These are phyloP conservation scores for Chlorociboria aeruginascens DNA, from an alignment of 495 filamentous ascomycete species.

Conservation along the genomic window DNA sequence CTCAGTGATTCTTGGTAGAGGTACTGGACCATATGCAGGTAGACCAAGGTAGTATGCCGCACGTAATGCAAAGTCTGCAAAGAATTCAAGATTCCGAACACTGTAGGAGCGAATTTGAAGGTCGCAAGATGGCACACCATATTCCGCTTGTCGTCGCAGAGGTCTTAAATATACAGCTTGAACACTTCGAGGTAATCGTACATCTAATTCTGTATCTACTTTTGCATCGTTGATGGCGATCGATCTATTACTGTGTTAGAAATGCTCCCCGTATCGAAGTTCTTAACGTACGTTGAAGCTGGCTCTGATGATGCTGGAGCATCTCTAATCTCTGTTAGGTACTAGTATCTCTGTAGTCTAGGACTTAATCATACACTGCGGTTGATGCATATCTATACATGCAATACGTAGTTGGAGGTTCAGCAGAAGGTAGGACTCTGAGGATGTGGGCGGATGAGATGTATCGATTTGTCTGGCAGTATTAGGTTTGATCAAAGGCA, in stretches of 20 bases:
- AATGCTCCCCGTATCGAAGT: no score
- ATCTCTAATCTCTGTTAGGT: neutral
- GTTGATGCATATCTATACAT: neutral
- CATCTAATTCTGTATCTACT: slow-evolving; percentile 11
- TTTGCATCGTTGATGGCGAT: neutral
- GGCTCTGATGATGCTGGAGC: neutral
- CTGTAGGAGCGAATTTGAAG: slow-evolving; percentile 89
- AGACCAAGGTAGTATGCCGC: slow-evolving; percentile 90
- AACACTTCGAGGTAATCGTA: slow-evolving; percentile 57
- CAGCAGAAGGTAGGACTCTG: neutral
- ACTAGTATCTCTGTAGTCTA: neutral
- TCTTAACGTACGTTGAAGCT: neutral
- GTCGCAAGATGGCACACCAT: slow-evolving; percentile 75
- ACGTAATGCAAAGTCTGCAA: slow-evolving; percentile 86
- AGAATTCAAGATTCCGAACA: slow-evolving; percentile 85
- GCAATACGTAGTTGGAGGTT: neutral
- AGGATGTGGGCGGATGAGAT: neutral
- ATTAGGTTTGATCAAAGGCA: neutral
- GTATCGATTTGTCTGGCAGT: neutral
- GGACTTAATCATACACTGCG: neutral
- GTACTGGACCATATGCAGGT: slow-evolving; percentile 74
- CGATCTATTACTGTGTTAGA: no score
- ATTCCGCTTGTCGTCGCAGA: slow-evolving; percentile 57
- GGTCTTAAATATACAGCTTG: slow-evolving; percentile 81
- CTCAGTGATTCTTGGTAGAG: slow-evolving; percentile 76